Percentiles rank a stretch among this genome's conserved stretches.
These are phyloP conservation scores for Penicillium bovifimosum DNA, from an alignment of 495 filamentous ascomycete species.

Conservation along the genomic window DNA sequence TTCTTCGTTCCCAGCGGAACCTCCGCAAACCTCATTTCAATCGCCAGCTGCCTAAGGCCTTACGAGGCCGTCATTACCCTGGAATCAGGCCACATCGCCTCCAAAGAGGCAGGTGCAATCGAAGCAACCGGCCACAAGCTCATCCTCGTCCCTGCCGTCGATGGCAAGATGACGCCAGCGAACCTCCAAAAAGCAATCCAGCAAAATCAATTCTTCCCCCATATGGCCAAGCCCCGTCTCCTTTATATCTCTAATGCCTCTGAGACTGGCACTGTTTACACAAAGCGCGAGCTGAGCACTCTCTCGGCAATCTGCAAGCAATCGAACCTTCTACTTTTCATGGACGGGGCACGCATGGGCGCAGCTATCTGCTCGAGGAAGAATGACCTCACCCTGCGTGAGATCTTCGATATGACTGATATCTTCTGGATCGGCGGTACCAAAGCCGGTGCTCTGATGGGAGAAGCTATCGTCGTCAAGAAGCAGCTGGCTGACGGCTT, in stretches of 20 bases:
- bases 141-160: constrained; percentile 33
- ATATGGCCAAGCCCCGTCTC: constrained; percentile 40
- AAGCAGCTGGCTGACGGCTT: constrained; percentile 35
- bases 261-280: constrained; percentile 40
- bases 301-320: constrained; percentile 32
- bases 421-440: constrained; percentile 47
- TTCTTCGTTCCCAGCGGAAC: constrained; percentile 44
- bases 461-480: constrained; percentile 40
- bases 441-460: constrained; percentile 39
- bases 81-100: constrained; percentile 38
- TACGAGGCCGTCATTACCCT: constrained; percentile 41
- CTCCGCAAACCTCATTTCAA: constrained; percentile 40
- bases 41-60: constrained; percentile 39
- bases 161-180: constrained; percentile 37
- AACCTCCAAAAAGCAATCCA: constrained; percentile 32
- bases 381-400: constrained; percentile 31
- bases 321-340: constrained; percentile 31
- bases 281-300: constrained; percentile 27
- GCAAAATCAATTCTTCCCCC: constrained; percentile 40
- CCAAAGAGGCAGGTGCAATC: constrained; percentile 43
- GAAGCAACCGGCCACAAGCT: constrained; percentile 44
- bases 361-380: constrained; percentile 31
- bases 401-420: constrained; percentile 36
- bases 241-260: constrained; percentile 43
- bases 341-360: constrained; percentile 41